Percentiles rank a stretch among this genome's conserved stretches.
phyloP scores from a whole-genome alignment of 2,329 filamentous ascomycete species.

The Scedosporium minutisporum region DNA sequence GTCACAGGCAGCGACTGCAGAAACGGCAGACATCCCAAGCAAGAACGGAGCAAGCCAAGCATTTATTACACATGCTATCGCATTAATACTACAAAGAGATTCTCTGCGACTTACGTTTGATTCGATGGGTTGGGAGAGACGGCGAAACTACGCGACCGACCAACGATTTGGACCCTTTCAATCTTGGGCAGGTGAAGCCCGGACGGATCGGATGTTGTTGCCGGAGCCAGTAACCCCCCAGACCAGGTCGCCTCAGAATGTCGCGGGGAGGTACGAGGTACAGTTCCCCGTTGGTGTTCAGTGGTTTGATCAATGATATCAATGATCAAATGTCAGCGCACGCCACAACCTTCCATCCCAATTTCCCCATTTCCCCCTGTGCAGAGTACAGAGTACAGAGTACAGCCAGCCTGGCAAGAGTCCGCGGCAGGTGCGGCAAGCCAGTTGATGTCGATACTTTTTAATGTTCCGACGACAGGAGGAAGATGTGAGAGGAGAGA shows the following conservation, averaged over 20 bases:
- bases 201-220: conserved; percentile 5
- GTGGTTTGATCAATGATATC: background rate
- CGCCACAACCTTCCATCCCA: conserved; percentile 2
- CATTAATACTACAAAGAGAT: background rate
- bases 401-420: too few relatives aligned
- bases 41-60: too few relatives aligned
- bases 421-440: too few relatives aligned
- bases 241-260: background rate
- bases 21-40: background rate
- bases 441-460: too few relatives aligned
- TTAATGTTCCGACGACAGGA: too few relatives aligned
- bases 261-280: background rate
- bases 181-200: background rate
- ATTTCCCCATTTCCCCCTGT: background rate
- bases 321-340: background rate
- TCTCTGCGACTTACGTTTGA: background rate
- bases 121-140: background rate
- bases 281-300: background rate
- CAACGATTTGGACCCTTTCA: background rate
- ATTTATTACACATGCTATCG: background rate
- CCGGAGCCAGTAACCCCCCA: background rate
- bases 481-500: too few relatives aligned
- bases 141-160: background rate
- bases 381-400: too few relatives aligned
- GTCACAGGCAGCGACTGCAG: background rate